Evolutionary conservation across 1,139 yeast genomes (phyloP).

Genomic region (Nakaseomyces glabratus): DNA sequence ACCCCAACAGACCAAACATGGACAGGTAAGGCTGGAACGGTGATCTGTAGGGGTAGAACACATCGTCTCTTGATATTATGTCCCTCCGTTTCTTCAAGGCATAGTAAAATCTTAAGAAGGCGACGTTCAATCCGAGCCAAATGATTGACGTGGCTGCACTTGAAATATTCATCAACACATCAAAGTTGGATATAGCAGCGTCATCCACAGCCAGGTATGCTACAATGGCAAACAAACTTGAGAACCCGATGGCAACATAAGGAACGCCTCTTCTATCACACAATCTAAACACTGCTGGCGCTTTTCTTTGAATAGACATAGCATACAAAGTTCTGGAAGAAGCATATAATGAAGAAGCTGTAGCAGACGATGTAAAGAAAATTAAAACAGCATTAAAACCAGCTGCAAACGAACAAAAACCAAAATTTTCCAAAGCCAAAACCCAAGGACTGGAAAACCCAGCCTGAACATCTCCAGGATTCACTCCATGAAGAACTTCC

Average conservation of each 20-base stretch:
- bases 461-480: slow-evolving; percentile 30
- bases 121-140: slow-evolving; percentile 74
- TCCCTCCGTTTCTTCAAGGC: slow-evolving; percentile 62
- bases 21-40: slow-evolving; percentile 76
- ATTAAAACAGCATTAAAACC: slow-evolving; percentile 61
- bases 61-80: slow-evolving; percentile 51
- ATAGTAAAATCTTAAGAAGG: slow-evolving; percentile 61
- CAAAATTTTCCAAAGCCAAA: slow-evolving; percentile 61
- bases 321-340: slow-evolving; percentile 36
- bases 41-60: slow-evolving; percentile 63
- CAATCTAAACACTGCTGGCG: slow-evolving; percentile 51
- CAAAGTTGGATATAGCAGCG: slow-evolving; percentile 54
- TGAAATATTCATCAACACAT: slow-evolving; percentile 55
- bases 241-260: slow-evolving; percentile 53
- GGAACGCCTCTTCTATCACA: slow-evolving; percentile 69
- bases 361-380: slow-evolving; percentile 58
- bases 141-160: slow-evolving; percentile 70
- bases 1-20: slow-evolving; percentile 50
- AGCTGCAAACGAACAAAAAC: slow-evolving; percentile 56
- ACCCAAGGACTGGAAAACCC: slow-evolving; percentile 74
- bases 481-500: slow-evolving; percentile 7
- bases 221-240: slow-evolving; percentile 52
- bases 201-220: slow-evolving; percentile 55
- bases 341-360: slow-evolving; percentile 34
- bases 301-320: slow-evolving; percentile 55